Evolutionary conservation across 108 stramenopile genomes (phyloP).

Genomic region (Conticribra guillardii): DNA sequence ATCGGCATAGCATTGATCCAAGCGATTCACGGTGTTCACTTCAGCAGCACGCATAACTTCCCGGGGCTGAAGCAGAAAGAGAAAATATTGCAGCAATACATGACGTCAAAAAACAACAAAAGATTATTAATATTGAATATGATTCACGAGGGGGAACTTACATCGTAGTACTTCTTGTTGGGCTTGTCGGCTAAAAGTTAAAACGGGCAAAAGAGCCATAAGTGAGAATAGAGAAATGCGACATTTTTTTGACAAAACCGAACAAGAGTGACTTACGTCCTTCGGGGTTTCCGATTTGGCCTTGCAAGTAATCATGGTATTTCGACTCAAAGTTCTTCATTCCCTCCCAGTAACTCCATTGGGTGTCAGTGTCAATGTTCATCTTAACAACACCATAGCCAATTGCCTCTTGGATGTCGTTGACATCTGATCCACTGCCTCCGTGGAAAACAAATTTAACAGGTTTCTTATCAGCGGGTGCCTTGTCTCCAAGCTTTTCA

Average conservation of each 20-base stretch:
- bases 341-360: constrained; percentile 96
- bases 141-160: too few species aligned
- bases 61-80: constrained; percentile 67
- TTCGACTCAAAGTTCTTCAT: constrained; percentile 85
- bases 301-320: constrained; percentile 94
- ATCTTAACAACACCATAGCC: constrained; percentile 92
- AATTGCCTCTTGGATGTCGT: constrained; percentile 92
- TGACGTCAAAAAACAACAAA: background rate
- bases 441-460: constrained; percentile 98
- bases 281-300: constrained; percentile 97
- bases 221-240: too few species aligned
- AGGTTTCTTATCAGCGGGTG: constrained; percentile 87
- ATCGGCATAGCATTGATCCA: constrained; percentile 83
- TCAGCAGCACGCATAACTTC: constrained; percentile 93
- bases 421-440: constrained; percentile 90
- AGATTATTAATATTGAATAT: too few species aligned
- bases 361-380: constrained; percentile 99
- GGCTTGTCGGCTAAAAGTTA: constrained; percentile 90
- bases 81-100: constrained; percentile 1
- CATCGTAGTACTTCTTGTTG: constrained; percentile 99
- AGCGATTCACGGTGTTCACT: constrained; percentile 83
- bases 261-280: constrained; percentile 85
- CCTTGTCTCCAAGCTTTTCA: constrained; percentile 83
- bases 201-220: too few species aligned
- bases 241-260: too few species aligned